These are phyloP conservation scores for Pichia phayaonensis DNA, from an alignment of 805 yeast genomes.

Conservation along the genomic window DNA sequence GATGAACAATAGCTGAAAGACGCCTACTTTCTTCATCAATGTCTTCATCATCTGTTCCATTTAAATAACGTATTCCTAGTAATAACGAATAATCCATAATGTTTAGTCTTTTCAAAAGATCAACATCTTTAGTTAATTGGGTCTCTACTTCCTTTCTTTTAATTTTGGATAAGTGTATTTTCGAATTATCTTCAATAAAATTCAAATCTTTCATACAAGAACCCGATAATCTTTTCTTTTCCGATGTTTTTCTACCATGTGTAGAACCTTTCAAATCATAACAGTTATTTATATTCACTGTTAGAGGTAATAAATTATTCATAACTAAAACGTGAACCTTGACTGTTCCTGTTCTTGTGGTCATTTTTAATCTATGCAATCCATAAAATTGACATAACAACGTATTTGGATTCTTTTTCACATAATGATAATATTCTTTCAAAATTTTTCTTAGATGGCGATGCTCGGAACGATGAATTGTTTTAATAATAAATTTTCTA, in stretches of 20 bases:
- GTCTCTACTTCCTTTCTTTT: constrained; percentile 51
- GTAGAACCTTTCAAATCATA: constrained; percentile 93
- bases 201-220: constrained; percentile 78
- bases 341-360: constrained; percentile 44
- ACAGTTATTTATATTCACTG: constrained; percentile 73
- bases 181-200: constrained; percentile 64
- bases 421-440: constrained; percentile 72
- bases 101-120: constrained; percentile 61
- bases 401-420: constrained; percentile 78
- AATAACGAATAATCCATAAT: constrained; percentile 94
- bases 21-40: constrained; percentile 19
- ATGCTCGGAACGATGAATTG: constrained; percentile 92
- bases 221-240: constrained; percentile 24
- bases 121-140: constrained; percentile 73
- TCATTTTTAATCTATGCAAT: constrained; percentile 86
- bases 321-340: constrained; percentile 90
- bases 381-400: constrained; percentile 95
- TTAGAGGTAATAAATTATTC: constrained; percentile 96
- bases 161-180: constrained; percentile 67
- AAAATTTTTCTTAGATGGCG: constrained; percentile 67
- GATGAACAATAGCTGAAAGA: constrained; percentile 19
- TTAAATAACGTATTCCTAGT: constrained; percentile 78
- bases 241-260: constrained; percentile 60
- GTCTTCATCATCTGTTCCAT: constrained; percentile 37
- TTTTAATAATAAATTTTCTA: constrained; percentile 88